A percentile compares a stretch with the other conserved stretches of the same genome.
phyloP scores from a whole-genome alignment of 1,284 basidiomycete species.

The Leccinum variabile region DNA sequence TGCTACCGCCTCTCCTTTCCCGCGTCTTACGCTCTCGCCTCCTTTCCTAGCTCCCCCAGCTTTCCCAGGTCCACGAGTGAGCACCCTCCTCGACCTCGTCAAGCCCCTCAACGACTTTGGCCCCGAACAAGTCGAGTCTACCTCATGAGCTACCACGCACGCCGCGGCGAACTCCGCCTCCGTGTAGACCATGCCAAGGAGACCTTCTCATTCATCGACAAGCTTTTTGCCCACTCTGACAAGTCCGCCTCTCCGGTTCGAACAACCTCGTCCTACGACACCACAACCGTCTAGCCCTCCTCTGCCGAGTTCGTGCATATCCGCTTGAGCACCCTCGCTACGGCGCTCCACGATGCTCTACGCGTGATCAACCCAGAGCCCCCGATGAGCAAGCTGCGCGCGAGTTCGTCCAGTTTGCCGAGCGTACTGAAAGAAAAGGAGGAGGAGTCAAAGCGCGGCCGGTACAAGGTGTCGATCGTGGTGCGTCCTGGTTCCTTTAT shows the following conservation, averaged over 20 bases:
- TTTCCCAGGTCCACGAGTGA: too few species aligned
- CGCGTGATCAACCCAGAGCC: too few species aligned
- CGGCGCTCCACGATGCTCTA: too few species aligned
- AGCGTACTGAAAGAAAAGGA: too few species aligned
- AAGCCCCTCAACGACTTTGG: neutral
- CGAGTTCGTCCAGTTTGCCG: too few species aligned
- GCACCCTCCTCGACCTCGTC: conserved; percentile 24
- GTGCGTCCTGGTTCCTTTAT: too few species aligned
- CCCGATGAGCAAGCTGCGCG: too few species aligned
- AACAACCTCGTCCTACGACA: neutral
- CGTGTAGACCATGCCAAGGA: neutral
- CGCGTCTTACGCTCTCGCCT: conserved; percentile 52
- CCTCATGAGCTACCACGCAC: neutral
- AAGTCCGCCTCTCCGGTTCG: neutral
- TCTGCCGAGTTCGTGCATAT: neutral
- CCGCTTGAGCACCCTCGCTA: neutral
- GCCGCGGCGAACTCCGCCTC: neutral
- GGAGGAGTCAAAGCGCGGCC: too few species aligned
- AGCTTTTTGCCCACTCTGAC: neutral
- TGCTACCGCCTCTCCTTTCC: too few species aligned
- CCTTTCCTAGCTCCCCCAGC: too few species aligned
- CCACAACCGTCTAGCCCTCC: neutral
- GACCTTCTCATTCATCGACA: neutral
- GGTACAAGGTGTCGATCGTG: too few species aligned
- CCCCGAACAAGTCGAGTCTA: neutral